Base-by-base conservation (phyloP, 176 grass and related monocot species). In the Tuctoria greenei region DNA sequence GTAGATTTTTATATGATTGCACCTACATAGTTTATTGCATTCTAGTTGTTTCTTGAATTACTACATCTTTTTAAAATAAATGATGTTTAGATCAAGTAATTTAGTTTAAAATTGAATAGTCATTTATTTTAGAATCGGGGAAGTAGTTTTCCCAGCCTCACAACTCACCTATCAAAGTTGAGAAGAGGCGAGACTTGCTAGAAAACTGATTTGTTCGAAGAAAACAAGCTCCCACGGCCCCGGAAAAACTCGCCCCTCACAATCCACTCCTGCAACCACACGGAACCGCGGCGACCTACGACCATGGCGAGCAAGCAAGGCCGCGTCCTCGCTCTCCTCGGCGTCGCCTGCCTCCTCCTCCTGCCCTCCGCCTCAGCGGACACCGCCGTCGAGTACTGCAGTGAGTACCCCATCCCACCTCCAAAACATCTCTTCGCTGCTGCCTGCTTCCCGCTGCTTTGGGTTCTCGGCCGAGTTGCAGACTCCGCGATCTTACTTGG, bases 381-480 rank as follows among this genome's bases (percentile, higher is more conserved):
- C 68, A 87, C 87, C 18, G 8, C 8, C 18, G 41, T 90, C 44
- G 74, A 85, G 39, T 77, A 85, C 75, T 90, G 91, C 82, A 65
- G 87, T 93, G 60, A 90, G 81, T 90, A 64, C 34, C 16, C 49
- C 31, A 31, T 31, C 31, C 31, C 17, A 17, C 57, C 9, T 14
- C 31, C 55, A 37, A 26, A 59, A 10, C 42, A 21, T 35, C 23
- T 54, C 77, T 25, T 25, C 4, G 21, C 55, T 58, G 8, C 55
- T 58, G n/a, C n/a, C n/a, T n/a, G n/a, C n/a, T n/a, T n/a, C n/a
- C n/a, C n/a, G n/a, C n/a, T n/a, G 55, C 55, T 25, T 25, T 9
- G 28, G 40, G 40, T 66, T 66, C 57, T 21, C 31, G 5, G n/a
- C n/a, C n/a, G 20, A 39, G 13, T 50, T 7, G 67, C 6, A 27